Evolutionary conservation across 2,329 filamentous ascomycete genomes (phyloP), one percentile per base, ranked within the genome.

Genomic region (Neophaeococcomyces aloes): DNA sequence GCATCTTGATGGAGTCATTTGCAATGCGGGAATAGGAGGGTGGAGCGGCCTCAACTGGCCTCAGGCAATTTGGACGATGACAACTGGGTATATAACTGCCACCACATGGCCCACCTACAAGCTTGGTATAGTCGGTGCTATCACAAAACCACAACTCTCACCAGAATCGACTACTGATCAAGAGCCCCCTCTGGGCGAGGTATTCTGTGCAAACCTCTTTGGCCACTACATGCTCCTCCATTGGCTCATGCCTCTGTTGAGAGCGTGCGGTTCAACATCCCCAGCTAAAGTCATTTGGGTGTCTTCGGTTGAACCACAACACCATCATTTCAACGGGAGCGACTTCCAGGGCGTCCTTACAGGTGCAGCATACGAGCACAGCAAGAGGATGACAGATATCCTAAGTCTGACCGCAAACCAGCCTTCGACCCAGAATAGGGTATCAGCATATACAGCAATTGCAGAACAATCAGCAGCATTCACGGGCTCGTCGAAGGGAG

Each of bases 121-220:
- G 67, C 63, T 79, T 13, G 73, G 80, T 3, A 62, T 70, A 11
- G 58, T 70, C 2, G 80, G 80, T 18, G 65, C 69, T 46, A 46
- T 74, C 1, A 67, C 75, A n/a, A 65, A 67, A 48, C 62, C 66
- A 7, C 72, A 87, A 58, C 65, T 73, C 11, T 45, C 50, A 3
- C 21, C 38, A 21, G 38, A 35, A 15, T 40, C 27, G 27, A 10
- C 45, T 52, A 8, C 15, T 10, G 34, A 25, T 21, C 42, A 46
- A 2, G 75, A 79, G 46, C 79, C 81, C 1, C 65, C 69, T 4
- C 67, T 98, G 1, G 88, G 86, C 2, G 74, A 86, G 53, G 78
- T 94, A 14, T 98, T 96, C 61, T 83, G 81, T 60, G 82, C 89
- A 38, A 96, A 96, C 59, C 75, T 94, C 23, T 96, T 98, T 59